phyloP scores from a whole-genome alignment of 2,329 filamentous ascomycete genomes.

The Fusarium virguliforme region DNA sequence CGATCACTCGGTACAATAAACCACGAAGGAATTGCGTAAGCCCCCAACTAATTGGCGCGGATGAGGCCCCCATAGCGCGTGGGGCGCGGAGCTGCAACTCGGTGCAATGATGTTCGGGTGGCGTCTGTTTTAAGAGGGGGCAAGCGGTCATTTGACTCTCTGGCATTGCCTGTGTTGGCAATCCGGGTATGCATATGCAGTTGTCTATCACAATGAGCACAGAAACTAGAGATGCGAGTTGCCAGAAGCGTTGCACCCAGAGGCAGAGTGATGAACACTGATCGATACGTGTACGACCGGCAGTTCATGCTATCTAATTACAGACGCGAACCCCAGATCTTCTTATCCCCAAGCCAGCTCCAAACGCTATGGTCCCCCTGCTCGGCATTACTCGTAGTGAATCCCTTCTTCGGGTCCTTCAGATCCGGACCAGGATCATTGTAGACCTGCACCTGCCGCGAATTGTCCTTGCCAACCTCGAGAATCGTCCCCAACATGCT shows the following conservation, averaged over 20 bases:
- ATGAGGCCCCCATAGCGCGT: constrained; percentile 10
- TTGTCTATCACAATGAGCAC: not conserved
- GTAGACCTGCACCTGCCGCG: constrained; percentile 54
- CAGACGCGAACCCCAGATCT: constrained; percentile 46
- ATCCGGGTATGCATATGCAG: not conserved
- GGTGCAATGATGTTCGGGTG: constrained; percentile 1
- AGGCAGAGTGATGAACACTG: not conserved
- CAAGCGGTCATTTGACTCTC: constrained; percentile 32
- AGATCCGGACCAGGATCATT: constrained; percentile 60
- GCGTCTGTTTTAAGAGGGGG: constrained; percentile 23
- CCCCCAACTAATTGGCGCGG: constrained; percentile 5
- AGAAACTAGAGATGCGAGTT: not conserved
- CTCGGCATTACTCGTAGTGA: constrained; percentile 50
- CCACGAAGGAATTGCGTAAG: constrained; percentile 14
- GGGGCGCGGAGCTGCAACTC: constrained; percentile 26
- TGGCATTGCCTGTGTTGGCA: not conserved
- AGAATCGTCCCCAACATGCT: constrained; percentile 60
- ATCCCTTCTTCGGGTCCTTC: constrained; percentile 47
- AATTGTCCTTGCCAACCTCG: constrained; percentile 57
- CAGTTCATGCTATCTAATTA: not conserved
- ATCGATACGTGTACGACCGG: not conserved
- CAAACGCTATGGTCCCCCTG: constrained; percentile 51
- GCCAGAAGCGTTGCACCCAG: not conserved
- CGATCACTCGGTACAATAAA: not conserved
- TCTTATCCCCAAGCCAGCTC: constrained; percentile 47